Conservation (phyloP, 2,329 filamentous ascomycete genomes). For the Stromatinia cepivora region DNA sequence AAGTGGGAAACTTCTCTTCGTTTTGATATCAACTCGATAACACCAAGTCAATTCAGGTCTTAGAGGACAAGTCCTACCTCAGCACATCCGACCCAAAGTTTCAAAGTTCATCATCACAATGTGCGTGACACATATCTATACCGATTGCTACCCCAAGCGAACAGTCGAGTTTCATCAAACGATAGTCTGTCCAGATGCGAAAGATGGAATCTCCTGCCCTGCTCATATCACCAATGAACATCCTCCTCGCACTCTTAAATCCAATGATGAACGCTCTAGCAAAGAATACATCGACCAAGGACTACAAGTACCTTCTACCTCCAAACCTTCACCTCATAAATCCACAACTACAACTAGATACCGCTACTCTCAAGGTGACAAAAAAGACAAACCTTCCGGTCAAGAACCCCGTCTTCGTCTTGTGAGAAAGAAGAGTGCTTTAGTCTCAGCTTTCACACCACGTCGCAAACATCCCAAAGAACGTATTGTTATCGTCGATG, state of each 20-base stretch:
- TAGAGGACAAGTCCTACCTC: conserved; percentile 6
- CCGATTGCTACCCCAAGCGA: conserved; percentile 49
- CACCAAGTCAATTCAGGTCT: background rate
- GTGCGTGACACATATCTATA: conserved; percentile 52
- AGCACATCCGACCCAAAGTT: conserved; percentile 9
- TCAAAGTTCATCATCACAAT: conserved; percentile 43
- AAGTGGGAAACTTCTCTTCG: conserved; percentile 9
- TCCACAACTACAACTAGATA: conserved; percentile 37
- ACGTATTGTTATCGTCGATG: conserved; percentile 49
- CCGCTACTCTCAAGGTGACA: conserved; percentile 36
- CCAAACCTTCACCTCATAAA: conserved; percentile 36
- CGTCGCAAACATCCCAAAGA: conserved; percentile 43
- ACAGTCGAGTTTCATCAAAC: conserved; percentile 42
- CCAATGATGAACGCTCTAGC: conserved; percentile 41
- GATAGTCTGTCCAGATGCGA: conserved; percentile 45
- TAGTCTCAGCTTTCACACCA: conserved; percentile 32
- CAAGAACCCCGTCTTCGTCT: conserved; percentile 44
- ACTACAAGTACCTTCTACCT: conserved; percentile 30
- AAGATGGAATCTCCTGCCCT: conserved; percentile 46
- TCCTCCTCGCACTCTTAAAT: conserved; percentile 43
- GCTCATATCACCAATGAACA: conserved; percentile 47
- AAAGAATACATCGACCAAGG: conserved; percentile 26
- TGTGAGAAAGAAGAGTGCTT: conserved; percentile 36
- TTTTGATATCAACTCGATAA: conserved; percentile 16
- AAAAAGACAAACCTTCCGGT: conserved; percentile 30